Evolutionary conservation across 2,329 filamentous ascomycete genomes (phyloP).

Genomic region (Hymenoscyphus fructigenus): DNA sequence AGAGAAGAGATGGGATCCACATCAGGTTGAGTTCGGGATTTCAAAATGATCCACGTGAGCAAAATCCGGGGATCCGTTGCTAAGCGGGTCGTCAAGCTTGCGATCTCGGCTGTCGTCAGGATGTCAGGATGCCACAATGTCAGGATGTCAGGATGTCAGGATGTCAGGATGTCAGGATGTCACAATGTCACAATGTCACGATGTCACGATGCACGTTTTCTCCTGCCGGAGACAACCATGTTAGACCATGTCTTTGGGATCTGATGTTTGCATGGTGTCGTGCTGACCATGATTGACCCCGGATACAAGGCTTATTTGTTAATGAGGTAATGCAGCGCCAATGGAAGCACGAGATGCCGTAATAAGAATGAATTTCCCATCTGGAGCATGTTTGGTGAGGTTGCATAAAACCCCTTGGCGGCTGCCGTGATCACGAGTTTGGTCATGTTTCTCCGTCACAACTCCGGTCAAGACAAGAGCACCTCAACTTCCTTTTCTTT

Average conservation of each 20-base stretch:
- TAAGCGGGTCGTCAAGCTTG: not conserved
- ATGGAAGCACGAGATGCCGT: slow-evolving; percentile 9
- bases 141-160: not conserved
- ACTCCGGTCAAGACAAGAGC: slow-evolving; percentile 2
- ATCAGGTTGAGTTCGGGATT: not conserved
- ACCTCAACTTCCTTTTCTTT: not conserved
- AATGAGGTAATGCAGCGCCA: not conserved
- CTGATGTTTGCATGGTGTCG: not conserved
- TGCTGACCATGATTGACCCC: not conserved
- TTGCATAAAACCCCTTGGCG: too few species aligned
- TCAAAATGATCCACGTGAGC: not conserved
- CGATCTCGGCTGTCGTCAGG: not conserved
- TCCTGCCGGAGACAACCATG: not conserved
- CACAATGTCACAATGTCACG: not conserved
- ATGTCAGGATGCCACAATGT: not conserved
- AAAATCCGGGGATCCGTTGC: not conserved
- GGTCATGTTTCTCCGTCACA: slow-evolving; percentile 6
- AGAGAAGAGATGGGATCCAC: not conserved
- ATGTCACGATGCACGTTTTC: slow-evolving; percentile 4
- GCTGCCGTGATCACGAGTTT: slow-evolving; percentile 1
- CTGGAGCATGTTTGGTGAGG: not conserved
- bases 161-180: not conserved
- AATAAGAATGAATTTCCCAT: slow-evolving; percentile 6
- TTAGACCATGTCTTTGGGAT: not conserved
- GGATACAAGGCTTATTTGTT: not conserved